A percentile compares a stretch with the other conserved stretches of the same genome.
These are phyloP conservation scores for Aspergillus oerlinghausenensis DNA, from an alignment of 2,329 filamentous ascomycete species.

Conservation along the genomic window DNA sequence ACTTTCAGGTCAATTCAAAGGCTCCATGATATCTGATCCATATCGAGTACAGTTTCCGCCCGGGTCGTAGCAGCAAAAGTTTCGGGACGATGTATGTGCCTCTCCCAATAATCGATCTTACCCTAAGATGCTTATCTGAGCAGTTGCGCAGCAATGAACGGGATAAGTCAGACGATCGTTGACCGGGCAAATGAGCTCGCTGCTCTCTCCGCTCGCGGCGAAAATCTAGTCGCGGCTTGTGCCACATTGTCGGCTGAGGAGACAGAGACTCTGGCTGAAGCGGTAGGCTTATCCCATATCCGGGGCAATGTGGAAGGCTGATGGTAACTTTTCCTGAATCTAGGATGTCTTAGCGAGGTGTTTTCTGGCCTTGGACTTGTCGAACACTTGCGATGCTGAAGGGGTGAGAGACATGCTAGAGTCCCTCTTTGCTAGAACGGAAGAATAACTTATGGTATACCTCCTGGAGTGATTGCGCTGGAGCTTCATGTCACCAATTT, in stretches of 20 bases:
- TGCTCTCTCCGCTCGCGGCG: conserved; percentile 62
- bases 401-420: conserved; percentile 6
- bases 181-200: conserved; percentile 71
- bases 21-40: background rate
- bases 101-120: background rate
- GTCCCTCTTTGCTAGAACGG: conserved; percentile 2
- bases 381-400: background rate
- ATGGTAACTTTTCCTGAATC: background rate
- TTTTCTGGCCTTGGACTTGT: conserved; percentile 14
- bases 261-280: conserved; percentile 60
- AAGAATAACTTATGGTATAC: background rate
- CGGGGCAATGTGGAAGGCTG: background rate
- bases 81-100: conserved; percentile 64
- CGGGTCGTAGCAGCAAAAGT: conserved; percentile 70
- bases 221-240: conserved; percentile 71
- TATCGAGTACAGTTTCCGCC: conserved; percentile 39
- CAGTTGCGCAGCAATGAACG: conserved; percentile 79
- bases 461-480: background rate
- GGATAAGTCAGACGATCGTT: conserved; percentile 68
- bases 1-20: background rate
- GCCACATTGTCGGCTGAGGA: conserved; percentile 63
- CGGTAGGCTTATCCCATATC: conserved; percentile 43
- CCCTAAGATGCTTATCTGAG: background rate
- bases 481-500: background rate
- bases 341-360: conserved; percentile 16